Base-by-base conservation (phyloP, 768 basidiomycete species). In the Hericium rajendrae region DNA sequence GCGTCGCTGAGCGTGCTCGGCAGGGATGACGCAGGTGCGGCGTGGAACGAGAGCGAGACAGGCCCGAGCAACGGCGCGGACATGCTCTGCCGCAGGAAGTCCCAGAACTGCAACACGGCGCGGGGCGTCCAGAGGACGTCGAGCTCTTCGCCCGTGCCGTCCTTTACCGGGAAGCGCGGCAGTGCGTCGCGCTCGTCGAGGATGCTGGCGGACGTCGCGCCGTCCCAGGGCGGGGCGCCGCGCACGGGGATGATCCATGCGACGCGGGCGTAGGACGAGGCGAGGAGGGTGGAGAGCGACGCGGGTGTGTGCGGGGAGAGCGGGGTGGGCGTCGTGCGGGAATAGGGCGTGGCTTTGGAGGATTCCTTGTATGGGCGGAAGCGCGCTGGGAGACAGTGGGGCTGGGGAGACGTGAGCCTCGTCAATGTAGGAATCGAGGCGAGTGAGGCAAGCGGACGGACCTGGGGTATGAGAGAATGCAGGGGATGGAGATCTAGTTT, bases 221-320 rank as follows among this genome's bases (percentile, higher is more conserved):
- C 68, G 11, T 69, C 67, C 78, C 79, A 84, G 39, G 80, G 80
- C 43, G 78, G 61, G 26, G 58, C 65, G 15, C 83, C 83, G 12
- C 82, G 76, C 5, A 84, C 66, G 41, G 83, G 83, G 39, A 85
- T 73, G 15, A 84, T 63, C 83, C 83, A 85, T 8, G 78, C 76
- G 51, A 69, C 70, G 51, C 81, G 77, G 51, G 72, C 62, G 61
- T 73, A 75, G 26, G 63, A 57, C n/a, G 53, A 40, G 18, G 39
- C 6, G 39, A 54, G 53, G 4, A 41, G 8, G 1, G 38, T 16
- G 13, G 39, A 2, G 16, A 43, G n/a, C n/a, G 18, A 13, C 20
- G 39, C 13, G 3, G 15, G 8, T 15, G 39, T 43, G 18, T 54
- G 40, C 18, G 54, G 40, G 13, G 24, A 26, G 10, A 54, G 6